These are phyloP conservation scores for Sclerotiophoma versabilis DNA, from an alignment of 2,329 filamentous ascomycete genomes.

Conservation along the genomic window DNA sequence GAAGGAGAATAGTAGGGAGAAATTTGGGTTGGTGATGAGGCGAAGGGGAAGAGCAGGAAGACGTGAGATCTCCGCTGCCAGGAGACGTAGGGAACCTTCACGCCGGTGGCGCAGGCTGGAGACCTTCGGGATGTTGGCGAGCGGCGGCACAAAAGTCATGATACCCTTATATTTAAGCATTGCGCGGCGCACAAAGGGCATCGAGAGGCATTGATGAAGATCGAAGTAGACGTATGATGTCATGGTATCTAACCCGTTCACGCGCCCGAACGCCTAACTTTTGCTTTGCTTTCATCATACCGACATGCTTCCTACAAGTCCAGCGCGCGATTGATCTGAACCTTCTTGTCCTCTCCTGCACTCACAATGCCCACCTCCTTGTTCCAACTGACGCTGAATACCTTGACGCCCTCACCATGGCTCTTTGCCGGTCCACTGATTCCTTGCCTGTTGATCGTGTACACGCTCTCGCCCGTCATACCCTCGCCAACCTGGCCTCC, in stretches of 20 bases:
- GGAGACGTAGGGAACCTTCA: too few relatives aligned
- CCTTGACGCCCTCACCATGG: constrained; percentile 85
- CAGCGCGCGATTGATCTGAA: constrained; percentile 76
- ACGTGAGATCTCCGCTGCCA: too few relatives aligned
- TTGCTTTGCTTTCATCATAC: not conserved
- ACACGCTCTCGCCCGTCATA: constrained; percentile 72
- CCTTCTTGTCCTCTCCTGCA: constrained; percentile 89
- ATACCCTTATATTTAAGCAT: constrained; percentile 34
- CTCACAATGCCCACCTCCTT: constrained; percentile 86
- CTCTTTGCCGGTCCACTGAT: constrained; percentile 61
- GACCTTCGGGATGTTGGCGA: too few relatives aligned
- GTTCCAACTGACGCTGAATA: constrained; percentile 90
- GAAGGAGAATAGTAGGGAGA: too few relatives aligned
- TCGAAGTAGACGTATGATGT: constrained; percentile 9
- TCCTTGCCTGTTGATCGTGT: constrained; percentile 78
- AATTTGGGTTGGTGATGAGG: too few relatives aligned
- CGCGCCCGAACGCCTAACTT: constrained; percentile 25
- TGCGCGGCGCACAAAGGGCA: not conserved
- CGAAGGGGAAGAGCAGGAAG: too few relatives aligned
- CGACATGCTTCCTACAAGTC: constrained; percentile 17
- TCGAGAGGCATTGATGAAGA: not conserved
- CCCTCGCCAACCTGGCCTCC: constrained; percentile 60
- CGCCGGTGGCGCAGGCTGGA: too few relatives aligned
- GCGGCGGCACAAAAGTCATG: constrained; percentile 20
- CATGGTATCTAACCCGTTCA: constrained; percentile 25